These are phyloP conservation scores for Isabelozyma rhagii DNA, from an alignment of 805 yeast species.

Conservation along the genomic window DNA sequence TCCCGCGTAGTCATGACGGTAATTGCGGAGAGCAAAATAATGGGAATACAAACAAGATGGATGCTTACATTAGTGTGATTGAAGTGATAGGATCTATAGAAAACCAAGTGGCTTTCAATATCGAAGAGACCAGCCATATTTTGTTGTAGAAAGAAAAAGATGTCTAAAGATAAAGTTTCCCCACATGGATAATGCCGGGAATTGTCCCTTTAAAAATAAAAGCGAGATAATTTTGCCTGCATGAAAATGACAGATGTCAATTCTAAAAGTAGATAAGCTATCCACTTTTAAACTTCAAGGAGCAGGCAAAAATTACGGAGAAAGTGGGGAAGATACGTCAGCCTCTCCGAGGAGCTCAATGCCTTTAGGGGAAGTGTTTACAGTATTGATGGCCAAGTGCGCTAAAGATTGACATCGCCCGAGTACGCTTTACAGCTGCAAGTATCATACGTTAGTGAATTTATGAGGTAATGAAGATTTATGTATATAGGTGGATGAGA, in stretches of 20 bases:
- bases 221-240: too few relatives aligned
- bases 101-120: constrained; percentile 35
- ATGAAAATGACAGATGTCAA: too few relatives aligned
- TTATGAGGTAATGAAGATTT: not conserved
- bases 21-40: constrained; percentile 58
- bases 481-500: not conserved
- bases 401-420: too few relatives aligned
- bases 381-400: too few relatives aligned
- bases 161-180: not conserved
- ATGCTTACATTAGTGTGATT: constrained; percentile 65
- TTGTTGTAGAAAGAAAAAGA: constrained; percentile 3
- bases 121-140: constrained; percentile 30
- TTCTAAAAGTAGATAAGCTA: not conserved
- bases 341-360: too few relatives aligned
- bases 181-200: too few relatives aligned
- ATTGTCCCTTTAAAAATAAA: too few relatives aligned
- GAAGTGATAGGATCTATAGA: constrained; percentile 49
- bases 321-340: too few relatives aligned
- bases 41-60: constrained; percentile 79
- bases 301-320: too few relatives aligned
- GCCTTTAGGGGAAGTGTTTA: too few relatives aligned
- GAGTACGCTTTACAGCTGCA: too few relatives aligned
- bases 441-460: not conserved
- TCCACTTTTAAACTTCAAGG: not conserved
- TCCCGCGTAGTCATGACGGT: constrained; percentile 32